Base-by-base conservation (phyloP, 805 yeast species). In the Yarrowia bubula region DNA sequence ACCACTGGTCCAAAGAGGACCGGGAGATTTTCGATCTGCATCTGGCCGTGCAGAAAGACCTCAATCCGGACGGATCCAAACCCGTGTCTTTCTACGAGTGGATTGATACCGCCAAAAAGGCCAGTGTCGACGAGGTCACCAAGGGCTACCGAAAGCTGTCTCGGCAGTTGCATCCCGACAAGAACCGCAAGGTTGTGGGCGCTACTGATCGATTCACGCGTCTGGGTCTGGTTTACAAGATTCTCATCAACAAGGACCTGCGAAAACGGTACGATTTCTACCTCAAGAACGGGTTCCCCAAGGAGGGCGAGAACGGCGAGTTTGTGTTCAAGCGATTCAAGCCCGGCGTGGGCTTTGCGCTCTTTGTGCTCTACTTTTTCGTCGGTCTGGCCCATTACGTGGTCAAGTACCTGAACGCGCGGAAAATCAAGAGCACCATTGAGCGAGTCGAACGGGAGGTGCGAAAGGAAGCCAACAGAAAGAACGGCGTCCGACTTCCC, bases 241-340 rank as follows among this genome's bases (percentile, higher is more conserved):
- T 92, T 65, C 79, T 92, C 55, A 81, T 93, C 69, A 79, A 81
- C 65, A 76, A 83, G 28, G 83, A 84, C 64, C 80, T 80, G 66
- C 84, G 86, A 68, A 85, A 87, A 57, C 81, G 91, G 8, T 95
- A 95, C 75, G 98, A 95, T 75, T 92, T 85, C 75, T 95, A 90
- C 76, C 78, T 89, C 64, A 79, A 83, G 47, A 83, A 84, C 69
- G 98, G 98, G 8, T 93, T 95, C 76, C 98, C 99, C 7, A 80
- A 81, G 67, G 90, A 89, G 83, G 85, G 86, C 66, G 90, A 86
- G 14, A 81, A 85, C 18, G 90, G 84, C 63, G 84, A 88, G 79
- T 79, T 80, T 68, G 43, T 43, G 38, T 84, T 88, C 74, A 73
- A 71, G 38, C 81, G 86, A 75, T 91, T 80, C 81, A 83, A 87